phyloP scores from a whole-genome alignment of 306 rosid genomes.

The Corylus avellana region DNA sequence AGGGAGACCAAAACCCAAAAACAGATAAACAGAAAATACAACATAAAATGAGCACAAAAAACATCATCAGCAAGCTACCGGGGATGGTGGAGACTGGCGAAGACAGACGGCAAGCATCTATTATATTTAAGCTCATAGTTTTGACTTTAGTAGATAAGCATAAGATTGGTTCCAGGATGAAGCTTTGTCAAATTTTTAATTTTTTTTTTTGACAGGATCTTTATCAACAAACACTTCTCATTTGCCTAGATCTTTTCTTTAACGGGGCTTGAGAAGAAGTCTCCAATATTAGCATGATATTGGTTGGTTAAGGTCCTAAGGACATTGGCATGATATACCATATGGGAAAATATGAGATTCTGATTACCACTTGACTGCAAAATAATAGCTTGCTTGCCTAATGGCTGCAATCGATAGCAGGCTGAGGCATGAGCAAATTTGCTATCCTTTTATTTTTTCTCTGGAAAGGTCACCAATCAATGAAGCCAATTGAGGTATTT shows the following conservation, averaged over 20 bases:
- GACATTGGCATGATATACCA: constrained; percentile 58
- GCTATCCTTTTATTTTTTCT: constrained; percentile 3
- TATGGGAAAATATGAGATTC: constrained; percentile 13
- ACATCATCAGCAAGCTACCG: too few relatives aligned
- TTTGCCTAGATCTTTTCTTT: constrained; percentile 8
- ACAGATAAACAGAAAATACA: too few relatives aligned
- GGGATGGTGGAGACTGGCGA: too few relatives aligned
- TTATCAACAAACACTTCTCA: not conserved
- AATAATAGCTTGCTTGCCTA: constrained; percentile 21
- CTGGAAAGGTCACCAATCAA: constrained; percentile 5
- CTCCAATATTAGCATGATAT: constrained; percentile 69
- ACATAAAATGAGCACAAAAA: too few relatives aligned
- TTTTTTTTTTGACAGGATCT: not conserved
- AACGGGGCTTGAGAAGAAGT: constrained; percentile 84
- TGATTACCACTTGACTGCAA: constrained; percentile 3
- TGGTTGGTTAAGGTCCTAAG: constrained; percentile 58
- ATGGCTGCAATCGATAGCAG: constrained; percentile 11
- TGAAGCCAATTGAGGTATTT: not conserved
- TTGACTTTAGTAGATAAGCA: not conserved
- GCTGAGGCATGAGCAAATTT: not conserved
- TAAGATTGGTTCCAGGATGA: not conserved
- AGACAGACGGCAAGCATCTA: too few relatives aligned
- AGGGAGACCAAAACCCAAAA: too few relatives aligned
- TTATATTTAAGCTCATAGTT: not conserved
- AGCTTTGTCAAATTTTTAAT: not conserved